Evolutionary conservation across 495 filamentous ascomycete genomes (phyloP).

Genomic region (Trypethelium eluteriae): DNA sequence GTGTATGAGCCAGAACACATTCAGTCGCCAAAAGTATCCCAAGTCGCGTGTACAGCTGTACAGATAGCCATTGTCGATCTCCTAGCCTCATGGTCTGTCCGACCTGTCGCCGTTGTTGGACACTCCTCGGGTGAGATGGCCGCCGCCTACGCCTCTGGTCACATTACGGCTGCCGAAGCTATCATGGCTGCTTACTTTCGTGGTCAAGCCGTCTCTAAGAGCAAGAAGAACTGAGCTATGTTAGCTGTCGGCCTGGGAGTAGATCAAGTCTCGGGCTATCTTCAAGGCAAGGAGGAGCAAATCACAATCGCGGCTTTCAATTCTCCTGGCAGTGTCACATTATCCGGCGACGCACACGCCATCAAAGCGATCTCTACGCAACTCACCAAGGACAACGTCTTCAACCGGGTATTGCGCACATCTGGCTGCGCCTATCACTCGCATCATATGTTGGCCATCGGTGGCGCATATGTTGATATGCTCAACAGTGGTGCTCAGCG

Average conservation of each 20-base stretch:
- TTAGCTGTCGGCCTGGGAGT: slow-evolving; percentile 22
- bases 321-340: slow-evolving; percentile 30
- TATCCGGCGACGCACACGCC: slow-evolving; percentile 28
- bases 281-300: neutral
- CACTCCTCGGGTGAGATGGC: slow-evolving; percentile 60
- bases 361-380: slow-evolving; percentile 12
- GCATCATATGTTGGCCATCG: slow-evolving; percentile 46
- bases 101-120: slow-evolving; percentile 41
- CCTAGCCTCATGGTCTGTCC: slow-evolving; percentile 28
- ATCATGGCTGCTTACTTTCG: slow-evolving; percentile 40
- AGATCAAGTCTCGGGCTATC: neutral
- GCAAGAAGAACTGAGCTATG: slow-evolving; percentile 19
- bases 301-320: slow-evolving; percentile 31
- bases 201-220: slow-evolving; percentile 21
- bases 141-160: slow-evolving; percentile 52
- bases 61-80: slow-evolving; percentile 26
- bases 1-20: slow-evolving; percentile 20
- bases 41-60: slow-evolving; percentile 26
- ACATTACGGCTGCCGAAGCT: slow-evolving; percentile 40
- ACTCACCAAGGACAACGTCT: neutral
- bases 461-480: slow-evolving; percentile 1
- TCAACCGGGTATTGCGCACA: slow-evolving; percentile 7
- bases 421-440: slow-evolving; percentile 41
- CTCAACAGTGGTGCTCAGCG: neutral
- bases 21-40: slow-evolving; percentile 17